Conservation (phyloP, 1,284 basidiomycete species). For the Rhodotorula mucilaginosa region DNA sequence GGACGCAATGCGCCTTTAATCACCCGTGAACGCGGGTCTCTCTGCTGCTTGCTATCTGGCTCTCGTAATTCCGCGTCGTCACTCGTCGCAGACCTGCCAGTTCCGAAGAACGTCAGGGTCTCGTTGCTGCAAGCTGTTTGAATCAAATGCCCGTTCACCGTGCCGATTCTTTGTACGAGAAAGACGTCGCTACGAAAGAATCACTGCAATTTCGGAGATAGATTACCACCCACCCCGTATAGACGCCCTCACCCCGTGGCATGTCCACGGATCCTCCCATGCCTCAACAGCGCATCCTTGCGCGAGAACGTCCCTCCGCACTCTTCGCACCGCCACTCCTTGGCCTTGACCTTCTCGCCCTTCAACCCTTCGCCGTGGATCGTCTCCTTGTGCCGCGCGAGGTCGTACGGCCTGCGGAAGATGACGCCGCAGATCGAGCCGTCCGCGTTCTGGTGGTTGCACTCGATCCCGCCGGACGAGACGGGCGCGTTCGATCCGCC, state of each 20-base stretch:
- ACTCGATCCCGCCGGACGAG: conserved; percentile 20
- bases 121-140: too few species aligned
- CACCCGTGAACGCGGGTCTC: too few species aligned
- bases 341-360: conserved; percentile 23
- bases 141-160: too few species aligned
- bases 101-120: too few species aligned
- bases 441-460: conserved; percentile 22
- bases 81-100: too few species aligned
- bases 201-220: too few species aligned
- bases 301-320: conserved; percentile 35
- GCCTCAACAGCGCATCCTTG: conserved; percentile 39
- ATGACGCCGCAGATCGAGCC: conserved; percentile 33
- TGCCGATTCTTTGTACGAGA: too few species aligned
- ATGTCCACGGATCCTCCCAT: conserved; percentile 29
- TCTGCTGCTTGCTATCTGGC: too few species aligned
- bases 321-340: conserved; percentile 37
- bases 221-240: too few species aligned
- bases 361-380: conserved; percentile 31
- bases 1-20: too few species aligned
- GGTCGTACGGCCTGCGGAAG: conserved; percentile 40
- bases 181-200: too few species aligned
- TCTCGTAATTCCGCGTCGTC: too few species aligned
- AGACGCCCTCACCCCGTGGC: conserved; percentile 6
- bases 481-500: not conserved
- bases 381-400: conserved; percentile 37